These are phyloP conservation scores for Scleroderma citrinum DNA, from an alignment of 768 basidiomycete species.

Conservation along the genomic window DNA sequence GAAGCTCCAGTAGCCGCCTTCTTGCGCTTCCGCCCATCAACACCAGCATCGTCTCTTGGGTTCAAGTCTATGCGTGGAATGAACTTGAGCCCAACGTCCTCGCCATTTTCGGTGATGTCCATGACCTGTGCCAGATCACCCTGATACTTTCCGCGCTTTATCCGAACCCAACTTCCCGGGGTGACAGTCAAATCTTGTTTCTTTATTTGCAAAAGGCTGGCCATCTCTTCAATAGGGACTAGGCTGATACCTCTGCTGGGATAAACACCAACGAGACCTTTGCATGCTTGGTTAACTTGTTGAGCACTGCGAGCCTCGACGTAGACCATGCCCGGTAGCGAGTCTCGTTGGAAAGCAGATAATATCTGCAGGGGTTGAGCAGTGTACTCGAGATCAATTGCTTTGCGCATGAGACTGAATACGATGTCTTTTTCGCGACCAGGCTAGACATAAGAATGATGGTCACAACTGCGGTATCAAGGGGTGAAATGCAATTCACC, in stretches of 20 bases:
- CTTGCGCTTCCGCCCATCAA: constrained; percentile 73
- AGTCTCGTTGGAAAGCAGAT: constrained; percentile 94
- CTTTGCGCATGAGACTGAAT: constrained; percentile 91
- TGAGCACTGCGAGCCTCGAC: constrained; percentile 88
- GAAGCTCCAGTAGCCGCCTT: constrained; percentile 46
- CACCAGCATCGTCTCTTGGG: constrained; percentile 71
- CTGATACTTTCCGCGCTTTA: constrained; percentile 88
- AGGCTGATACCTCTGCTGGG: constrained; percentile 73
- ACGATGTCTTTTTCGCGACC: constrained; percentile 92
- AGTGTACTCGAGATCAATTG: constrained; percentile 76
- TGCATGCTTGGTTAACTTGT: constrained; percentile 78
- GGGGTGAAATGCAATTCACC: constrained; percentile 37
- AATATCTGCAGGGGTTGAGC: constrained; percentile 78
- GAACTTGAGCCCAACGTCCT: constrained; percentile 88
- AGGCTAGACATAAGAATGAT: constrained; percentile 40
- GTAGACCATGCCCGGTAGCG: constrained; percentile 92
- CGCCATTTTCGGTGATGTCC: constrained; percentile 89
- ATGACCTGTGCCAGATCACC: constrained; percentile 95
- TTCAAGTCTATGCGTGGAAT: constrained; percentile 97
- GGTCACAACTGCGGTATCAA: neutral
- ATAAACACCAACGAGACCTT: constrained; percentile 92
- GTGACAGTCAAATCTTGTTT: constrained; percentile 84
- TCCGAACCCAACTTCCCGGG: constrained; percentile 91
- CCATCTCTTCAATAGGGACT: constrained; percentile 98
- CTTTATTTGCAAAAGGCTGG: constrained; percentile 90